Conservation (phyloP, 2,329 filamentous ascomycete genomes). For the Aspergillus alliaceus region DNA sequence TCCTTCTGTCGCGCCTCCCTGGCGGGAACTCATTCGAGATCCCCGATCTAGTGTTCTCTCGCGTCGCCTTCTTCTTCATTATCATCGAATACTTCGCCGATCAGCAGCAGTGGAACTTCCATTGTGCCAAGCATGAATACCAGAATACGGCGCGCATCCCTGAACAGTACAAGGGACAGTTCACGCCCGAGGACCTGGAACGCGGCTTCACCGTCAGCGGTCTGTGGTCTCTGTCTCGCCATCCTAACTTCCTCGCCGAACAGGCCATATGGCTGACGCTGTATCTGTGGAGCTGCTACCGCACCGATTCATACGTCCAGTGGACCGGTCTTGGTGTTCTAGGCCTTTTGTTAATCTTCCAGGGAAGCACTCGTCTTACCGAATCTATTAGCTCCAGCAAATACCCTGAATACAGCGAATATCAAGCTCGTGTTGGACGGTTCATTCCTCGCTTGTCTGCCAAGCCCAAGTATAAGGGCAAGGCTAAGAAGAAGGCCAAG, state of each 20-base stretch:
- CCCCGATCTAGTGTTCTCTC: slow-evolving; percentile 60
- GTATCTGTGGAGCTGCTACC: slow-evolving; percentile 84
- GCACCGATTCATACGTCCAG: slow-evolving; percentile 69
- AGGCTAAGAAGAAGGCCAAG: slow-evolving; percentile 23
- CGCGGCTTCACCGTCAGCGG: slow-evolving; percentile 84
- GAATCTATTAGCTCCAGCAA: slow-evolving; percentile 78
- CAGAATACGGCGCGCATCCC: slow-evolving; percentile 71
- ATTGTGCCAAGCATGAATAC: slow-evolving; percentile 77
- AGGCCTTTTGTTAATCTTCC: slow-evolving; percentile 76
- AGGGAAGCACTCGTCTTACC: slow-evolving; percentile 84
- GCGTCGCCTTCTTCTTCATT: slow-evolving; percentile 57
- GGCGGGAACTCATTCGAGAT: slow-evolving; percentile 53
- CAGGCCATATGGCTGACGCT: slow-evolving; percentile 85
- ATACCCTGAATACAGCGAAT: slow-evolving; percentile 83
- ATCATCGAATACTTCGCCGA: slow-evolving; percentile 79
- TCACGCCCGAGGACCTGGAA: slow-evolving; percentile 73
- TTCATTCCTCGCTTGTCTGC: slow-evolving; percentile 65
- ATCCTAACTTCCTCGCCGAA: slow-evolving; percentile 94
- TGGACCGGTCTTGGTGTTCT: slow-evolving; percentile 75
- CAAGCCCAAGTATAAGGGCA: slow-evolving; percentile 31
- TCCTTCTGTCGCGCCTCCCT: slow-evolving; percentile 69
- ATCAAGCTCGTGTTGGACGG: slow-evolving; percentile 78
- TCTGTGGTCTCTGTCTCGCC: slow-evolving; percentile 82
- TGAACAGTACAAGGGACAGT: slow-evolving; percentile 49
- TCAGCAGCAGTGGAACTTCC: slow-evolving; percentile 89